Evolutionary conservation across 2,329 filamentous ascomycete species (phyloP).

Genomic region (Lomentospora prolificans): DNA sequence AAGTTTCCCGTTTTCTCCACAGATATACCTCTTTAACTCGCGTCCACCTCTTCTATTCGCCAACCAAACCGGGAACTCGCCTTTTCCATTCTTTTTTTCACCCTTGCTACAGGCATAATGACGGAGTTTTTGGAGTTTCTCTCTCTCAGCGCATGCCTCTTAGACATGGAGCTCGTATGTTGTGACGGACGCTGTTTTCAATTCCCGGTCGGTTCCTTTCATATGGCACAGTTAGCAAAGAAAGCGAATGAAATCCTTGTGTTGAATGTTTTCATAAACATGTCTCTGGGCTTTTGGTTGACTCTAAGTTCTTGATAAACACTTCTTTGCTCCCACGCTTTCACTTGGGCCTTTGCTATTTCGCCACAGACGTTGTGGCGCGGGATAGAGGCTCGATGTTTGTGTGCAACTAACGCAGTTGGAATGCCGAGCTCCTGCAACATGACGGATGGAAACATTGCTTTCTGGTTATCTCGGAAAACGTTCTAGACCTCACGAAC

Average conservation of each 20-base stretch:
- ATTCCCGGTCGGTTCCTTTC: neutral
- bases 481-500: neutral
- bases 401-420: neutral
- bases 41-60: neutral
- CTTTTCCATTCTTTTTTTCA: too few species aligned
- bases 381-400: neutral
- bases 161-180: neutral
- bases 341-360: neutral
- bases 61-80: neutral
- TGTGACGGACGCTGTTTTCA: neutral
- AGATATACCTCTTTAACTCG: neutral
- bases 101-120: neutral
- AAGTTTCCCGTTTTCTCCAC: neutral
- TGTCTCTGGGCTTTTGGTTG: neutral
- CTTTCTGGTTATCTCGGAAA: neutral
- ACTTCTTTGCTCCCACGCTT: neutral
- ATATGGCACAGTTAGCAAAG: neutral
- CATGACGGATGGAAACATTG: neutral
- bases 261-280: neutral
- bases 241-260: neutral
- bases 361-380: neutral
- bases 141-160: neutral
- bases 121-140: conserved; percentile 3
- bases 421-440: neutral
- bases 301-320: neutral